phyloP scores from a whole-genome alignment of 2,329 filamentous ascomycete genomes.

The Venturiaceae sp. region DNA sequence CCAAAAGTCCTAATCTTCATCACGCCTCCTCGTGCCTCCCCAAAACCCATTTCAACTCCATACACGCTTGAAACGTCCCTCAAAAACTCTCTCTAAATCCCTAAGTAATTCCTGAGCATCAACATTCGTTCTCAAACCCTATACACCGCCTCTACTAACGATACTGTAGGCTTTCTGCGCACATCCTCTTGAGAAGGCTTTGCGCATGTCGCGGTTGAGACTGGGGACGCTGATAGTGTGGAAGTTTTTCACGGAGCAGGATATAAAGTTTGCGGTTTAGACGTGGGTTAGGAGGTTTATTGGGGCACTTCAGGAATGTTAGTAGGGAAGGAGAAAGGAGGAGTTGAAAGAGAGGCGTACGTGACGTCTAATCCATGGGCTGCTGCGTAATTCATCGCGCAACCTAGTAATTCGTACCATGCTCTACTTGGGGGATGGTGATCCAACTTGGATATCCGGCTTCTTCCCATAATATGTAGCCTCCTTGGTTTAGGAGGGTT shows the following conservation, averaged over 20 bases:
- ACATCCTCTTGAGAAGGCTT: not conserved
- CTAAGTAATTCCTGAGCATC: not conserved
- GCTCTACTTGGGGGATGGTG: slow-evolving; percentile 10
- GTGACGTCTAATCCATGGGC: not conserved
- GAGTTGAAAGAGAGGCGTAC: not conserved
- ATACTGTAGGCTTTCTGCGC: not conserved
- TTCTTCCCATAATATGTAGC: slow-evolving; percentile 20
- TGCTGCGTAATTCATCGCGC: not conserved
- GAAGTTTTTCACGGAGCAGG: not conserved
- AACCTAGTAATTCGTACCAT: not conserved
- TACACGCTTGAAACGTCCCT: not conserved
- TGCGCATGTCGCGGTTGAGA: not conserved
- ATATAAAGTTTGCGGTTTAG: not conserved
- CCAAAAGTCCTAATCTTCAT: too few relatives aligned
- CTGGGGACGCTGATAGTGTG: not conserved
- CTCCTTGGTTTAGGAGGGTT: slow-evolving; percentile 19
- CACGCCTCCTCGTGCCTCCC: not conserved
- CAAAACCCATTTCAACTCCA: not conserved
- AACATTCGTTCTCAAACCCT: not conserved
- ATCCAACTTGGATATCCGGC: slow-evolving; percentile 11
- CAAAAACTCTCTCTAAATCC: not conserved
- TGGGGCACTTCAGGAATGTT: not conserved
- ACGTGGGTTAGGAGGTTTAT: not conserved
- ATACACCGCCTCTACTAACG: not conserved
- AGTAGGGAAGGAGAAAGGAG: not conserved